phyloP scores from a whole-genome alignment of 441 rosid species.

The Populus tomentosa region DNA sequence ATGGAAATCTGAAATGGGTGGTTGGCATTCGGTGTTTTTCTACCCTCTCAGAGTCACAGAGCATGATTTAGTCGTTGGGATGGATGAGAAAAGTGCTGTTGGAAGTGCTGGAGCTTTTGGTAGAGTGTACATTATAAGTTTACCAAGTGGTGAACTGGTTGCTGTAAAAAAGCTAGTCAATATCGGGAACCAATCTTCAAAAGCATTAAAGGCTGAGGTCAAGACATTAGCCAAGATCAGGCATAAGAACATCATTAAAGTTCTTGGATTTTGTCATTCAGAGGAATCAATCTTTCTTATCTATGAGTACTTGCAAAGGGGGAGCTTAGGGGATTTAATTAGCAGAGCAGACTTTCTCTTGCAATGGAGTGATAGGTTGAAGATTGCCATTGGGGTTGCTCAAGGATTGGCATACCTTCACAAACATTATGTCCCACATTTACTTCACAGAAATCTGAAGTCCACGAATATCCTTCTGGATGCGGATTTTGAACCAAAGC shows the following conservation, averaged over 20 bases:
- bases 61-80: slow-evolving; percentile 45
- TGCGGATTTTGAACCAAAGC: slow-evolving; percentile 67
- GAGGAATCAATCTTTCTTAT: slow-evolving; percentile 77
- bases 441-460: slow-evolving; percentile 84
- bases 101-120: slow-evolving; percentile 81
- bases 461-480: slow-evolving; percentile 78
- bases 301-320: slow-evolving; percentile 71
- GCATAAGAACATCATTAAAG: slow-evolving; percentile 68
- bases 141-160: slow-evolving; percentile 42
- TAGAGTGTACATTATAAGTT: slow-evolving; percentile 50
- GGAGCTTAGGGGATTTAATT: slow-evolving; percentile 72
- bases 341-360: slow-evolving; percentile 50
- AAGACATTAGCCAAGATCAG: slow-evolving; percentile 71
- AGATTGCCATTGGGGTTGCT: slow-evolving; percentile 77
- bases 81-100: slow-evolving; percentile 54
- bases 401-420: slow-evolving; percentile 85
- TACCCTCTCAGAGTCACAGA: slow-evolving; percentile 64
- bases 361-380: slow-evolving; percentile 63
- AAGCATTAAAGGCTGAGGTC: slow-evolving; percentile 70
- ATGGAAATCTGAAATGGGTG: slow-evolving; percentile 42
- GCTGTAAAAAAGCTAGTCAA: slow-evolving; percentile 84
- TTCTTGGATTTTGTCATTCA: slow-evolving; percentile 76
- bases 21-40: slow-evolving; percentile 56
- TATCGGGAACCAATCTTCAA: slow-evolving; percentile 52
- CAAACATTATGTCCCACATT: slow-evolving; percentile 61